These are phyloP conservation scores for Eurotiales sp. DNA, from an alignment of 2,329 filamentous ascomycete species.

Conservation along the genomic window DNA sequence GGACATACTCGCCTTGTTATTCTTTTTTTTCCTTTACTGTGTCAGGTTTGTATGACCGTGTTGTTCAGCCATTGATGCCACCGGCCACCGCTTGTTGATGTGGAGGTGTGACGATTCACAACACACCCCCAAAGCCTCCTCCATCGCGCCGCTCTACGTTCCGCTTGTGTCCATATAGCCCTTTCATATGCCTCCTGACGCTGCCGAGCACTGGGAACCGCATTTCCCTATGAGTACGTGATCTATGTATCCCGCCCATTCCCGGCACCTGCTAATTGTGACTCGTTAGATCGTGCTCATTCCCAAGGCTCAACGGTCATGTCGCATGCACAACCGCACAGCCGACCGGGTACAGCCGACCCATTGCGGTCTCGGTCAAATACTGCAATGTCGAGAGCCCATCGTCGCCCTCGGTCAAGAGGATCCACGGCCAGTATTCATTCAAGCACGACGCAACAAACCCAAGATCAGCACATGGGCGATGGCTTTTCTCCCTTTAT, in stretches of 20 bases:
- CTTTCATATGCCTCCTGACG: conserved; percentile 29
- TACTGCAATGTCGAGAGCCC: conserved; percentile 36
- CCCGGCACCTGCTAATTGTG: conserved; percentile 13
- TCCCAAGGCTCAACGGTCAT: conserved; percentile 36
- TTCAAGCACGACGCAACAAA: conserved; percentile 44
- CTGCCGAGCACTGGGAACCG: conserved; percentile 25
- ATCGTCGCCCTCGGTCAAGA: conserved; percentile 42
- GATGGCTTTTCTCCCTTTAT: conserved; percentile 40
- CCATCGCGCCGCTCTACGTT: conserved; percentile 10
- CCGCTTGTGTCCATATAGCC: conserved; percentile 5
- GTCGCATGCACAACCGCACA: conserved; percentile 37
- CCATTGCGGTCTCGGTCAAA: conserved; percentile 40
- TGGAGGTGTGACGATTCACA: conserved; percentile 26
- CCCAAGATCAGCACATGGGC: conserved; percentile 38
- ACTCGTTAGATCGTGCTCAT: conserved; percentile 29
- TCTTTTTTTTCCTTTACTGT: neutral
- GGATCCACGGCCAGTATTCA: conserved; percentile 47
- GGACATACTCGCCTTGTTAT: neutral
- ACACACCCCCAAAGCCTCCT: conserved; percentile 24
- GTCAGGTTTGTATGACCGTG: conserved; percentile 7
- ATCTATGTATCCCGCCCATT: conserved; percentile 8
- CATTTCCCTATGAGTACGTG: conserved; percentile 18
- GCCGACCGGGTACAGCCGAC: conserved; percentile 40
- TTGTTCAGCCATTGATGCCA: conserved; percentile 10
- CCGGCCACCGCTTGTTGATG: conserved; percentile 20